Evolutionary conservation across 1,284 basidiomycete genomes (phyloP).

Genomic region (Thelephora terrestris): DNA sequence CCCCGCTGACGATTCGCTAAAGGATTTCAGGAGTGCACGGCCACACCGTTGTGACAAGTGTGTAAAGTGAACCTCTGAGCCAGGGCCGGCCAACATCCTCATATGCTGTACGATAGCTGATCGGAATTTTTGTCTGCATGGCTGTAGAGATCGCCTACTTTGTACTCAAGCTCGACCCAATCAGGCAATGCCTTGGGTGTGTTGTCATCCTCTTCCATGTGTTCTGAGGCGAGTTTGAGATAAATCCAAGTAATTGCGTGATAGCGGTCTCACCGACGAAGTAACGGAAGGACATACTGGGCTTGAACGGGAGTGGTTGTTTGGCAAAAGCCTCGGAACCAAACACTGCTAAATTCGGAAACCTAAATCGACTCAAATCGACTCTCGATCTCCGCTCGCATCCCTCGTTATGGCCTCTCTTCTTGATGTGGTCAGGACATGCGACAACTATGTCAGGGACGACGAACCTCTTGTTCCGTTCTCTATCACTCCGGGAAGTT

Average conservation of each 20-base stretch:
- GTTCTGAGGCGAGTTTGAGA: constrained; percentile 42
- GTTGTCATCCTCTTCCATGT: constrained; percentile 92
- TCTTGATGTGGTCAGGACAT: constrained; percentile 47
- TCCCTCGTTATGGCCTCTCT: constrained; percentile 21
- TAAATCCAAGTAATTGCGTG: neutral
- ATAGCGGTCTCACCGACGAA: constrained; percentile 25
- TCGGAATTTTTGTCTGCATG: neutral
- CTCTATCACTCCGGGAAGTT: constrained; percentile 39
- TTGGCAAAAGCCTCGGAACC: neutral
- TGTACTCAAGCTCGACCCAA: constrained; percentile 86
- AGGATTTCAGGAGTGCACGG: constrained; percentile 32
- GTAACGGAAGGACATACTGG: constrained; percentile 20
- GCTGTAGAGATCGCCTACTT: constrained; percentile 18
- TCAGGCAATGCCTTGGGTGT: constrained; percentile 62
- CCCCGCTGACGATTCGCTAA: constrained; percentile 27
- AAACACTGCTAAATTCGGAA: neutral
- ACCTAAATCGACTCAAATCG: neutral
- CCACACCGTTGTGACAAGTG: constrained; percentile 68
- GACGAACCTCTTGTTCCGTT: constrained; percentile 40
- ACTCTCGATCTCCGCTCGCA: neutral
- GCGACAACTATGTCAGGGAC: constrained; percentile 50
- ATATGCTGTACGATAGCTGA: constrained; percentile 55
- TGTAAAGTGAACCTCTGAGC: constrained; percentile 70
- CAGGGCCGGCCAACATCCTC: constrained; percentile 63
- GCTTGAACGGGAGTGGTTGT: neutral